Percentiles rank a stretch among this genome's conserved stretches.
Conservation (phyloP, 768 basidiomycete species). For the Baorangia bicolor region DNA sequence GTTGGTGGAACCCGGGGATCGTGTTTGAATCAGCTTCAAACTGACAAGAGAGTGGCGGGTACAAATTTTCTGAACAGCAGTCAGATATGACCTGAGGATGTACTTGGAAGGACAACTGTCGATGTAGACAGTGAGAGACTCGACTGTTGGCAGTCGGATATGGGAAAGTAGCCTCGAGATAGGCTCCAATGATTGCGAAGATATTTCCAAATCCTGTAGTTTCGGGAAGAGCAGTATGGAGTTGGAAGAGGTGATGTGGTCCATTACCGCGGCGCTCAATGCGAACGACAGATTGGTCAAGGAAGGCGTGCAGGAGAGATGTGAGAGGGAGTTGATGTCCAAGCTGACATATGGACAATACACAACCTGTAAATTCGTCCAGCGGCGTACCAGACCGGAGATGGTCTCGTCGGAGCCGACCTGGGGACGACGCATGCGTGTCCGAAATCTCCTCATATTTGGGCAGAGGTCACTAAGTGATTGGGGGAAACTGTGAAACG, state of each 20-base stretch:
- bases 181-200: background rate
- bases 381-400: conserved; percentile 14
- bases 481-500: conserved; percentile 17
- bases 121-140: conserved; percentile 7
- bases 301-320: conserved; percentile 15
- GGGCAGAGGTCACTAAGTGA: conserved; percentile 20
- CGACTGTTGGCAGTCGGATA: conserved; percentile 4
- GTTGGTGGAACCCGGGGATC: background rate
- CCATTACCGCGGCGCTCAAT: background rate
- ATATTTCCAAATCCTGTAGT: conserved; percentile 12
- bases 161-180: conserved; percentile 1
- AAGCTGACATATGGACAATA: conserved; percentile 14
- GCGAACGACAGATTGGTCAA: conserved; percentile 11
- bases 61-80: conserved; percentile 7
- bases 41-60: background rate
- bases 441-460: conserved; percentile 7
- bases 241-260: conserved; percentile 3
- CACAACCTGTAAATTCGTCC: conserved; percentile 15
- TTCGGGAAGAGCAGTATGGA: conserved; percentile 2
- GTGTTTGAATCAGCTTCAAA: conserved; percentile 12
- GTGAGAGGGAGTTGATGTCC: conserved; percentile 13
- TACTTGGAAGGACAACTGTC: conserved; percentile 10
- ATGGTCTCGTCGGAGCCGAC: conserved; percentile 5
- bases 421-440: conserved; percentile 19
- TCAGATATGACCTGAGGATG: conserved; percentile 6